These are phyloP conservation scores for Leccinum longicurvipes DNA, from an alignment of 768 basidiomycete genomes.

Conservation along the genomic window DNA sequence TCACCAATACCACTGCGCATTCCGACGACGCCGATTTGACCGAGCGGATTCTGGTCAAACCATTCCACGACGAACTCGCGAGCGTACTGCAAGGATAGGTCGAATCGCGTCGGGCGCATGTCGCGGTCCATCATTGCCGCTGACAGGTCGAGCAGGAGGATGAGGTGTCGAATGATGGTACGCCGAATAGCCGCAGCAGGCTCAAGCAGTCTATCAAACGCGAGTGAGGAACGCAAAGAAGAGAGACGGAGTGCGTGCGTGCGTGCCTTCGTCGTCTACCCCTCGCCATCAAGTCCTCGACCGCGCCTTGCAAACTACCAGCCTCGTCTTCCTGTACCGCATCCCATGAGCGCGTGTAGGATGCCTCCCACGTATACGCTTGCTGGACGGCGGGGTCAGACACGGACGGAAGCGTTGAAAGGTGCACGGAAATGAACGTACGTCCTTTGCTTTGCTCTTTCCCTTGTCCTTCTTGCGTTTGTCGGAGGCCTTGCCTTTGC, in stretches of 20 bases:
- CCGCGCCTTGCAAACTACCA: slow-evolving; percentile 86
- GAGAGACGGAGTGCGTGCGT: background rate
- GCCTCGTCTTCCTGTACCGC: slow-evolving; percentile 94
- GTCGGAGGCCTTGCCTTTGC: slow-evolving; percentile 51
- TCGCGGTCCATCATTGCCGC: slow-evolving; percentile 93
- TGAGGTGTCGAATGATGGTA: slow-evolving; percentile 93
- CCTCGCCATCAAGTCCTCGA: slow-evolving; percentile 85
- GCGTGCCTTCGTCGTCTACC: slow-evolving; percentile 77
- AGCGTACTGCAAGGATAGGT: slow-evolving; percentile 84
- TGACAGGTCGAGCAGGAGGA: slow-evolving; percentile 90
- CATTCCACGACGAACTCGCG: slow-evolving; percentile 92
- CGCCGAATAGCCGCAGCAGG: slow-evolving; percentile 88
- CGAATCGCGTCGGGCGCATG: slow-evolving; percentile 92
- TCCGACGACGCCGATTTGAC: slow-evolving; percentile 93
- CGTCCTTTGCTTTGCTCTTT: slow-evolving; percentile 36
- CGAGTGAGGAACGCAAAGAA: slow-evolving; percentile 6
- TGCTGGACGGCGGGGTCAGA: slow-evolving; percentile 42
- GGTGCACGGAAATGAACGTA: slow-evolving; percentile 7
- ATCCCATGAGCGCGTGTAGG: slow-evolving; percentile 94
- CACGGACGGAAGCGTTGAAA: background rate
- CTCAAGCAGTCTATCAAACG: slow-evolving; percentile 59
- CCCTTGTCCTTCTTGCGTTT: slow-evolving; percentile 55
- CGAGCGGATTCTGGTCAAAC: slow-evolving; percentile 99
- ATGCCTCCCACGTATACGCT: slow-evolving; percentile 95
- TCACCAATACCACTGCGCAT: slow-evolving; percentile 92